Conservation (phyloP, 306 rosid species). For the Sindora glabra region DNA sequence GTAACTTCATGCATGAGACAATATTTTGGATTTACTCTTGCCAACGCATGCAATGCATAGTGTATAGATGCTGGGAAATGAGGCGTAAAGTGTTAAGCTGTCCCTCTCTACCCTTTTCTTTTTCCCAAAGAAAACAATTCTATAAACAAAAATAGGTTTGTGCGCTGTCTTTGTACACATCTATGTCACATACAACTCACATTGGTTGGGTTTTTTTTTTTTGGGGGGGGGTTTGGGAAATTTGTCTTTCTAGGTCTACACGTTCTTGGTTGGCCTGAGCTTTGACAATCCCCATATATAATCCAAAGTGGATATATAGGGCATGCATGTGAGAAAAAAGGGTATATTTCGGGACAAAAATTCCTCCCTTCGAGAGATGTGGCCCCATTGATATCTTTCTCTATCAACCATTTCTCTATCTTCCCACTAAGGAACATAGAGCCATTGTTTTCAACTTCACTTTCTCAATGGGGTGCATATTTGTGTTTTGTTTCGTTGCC, state of each 20-base stretch:
- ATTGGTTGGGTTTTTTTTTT: background rate
- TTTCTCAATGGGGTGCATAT: conserved; percentile 26
- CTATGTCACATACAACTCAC: background rate
- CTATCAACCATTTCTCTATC: conserved; percentile 10
- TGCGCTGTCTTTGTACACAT: background rate
- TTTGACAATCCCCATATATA: conserved; percentile 2
- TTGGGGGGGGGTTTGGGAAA: background rate
- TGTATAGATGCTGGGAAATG: conserved; percentile 24
- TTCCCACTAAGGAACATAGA: conserved; percentile 25
- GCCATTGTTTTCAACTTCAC: conserved; percentile 29
- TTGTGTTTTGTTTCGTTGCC: conserved; percentile 16
- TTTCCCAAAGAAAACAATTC: conserved; percentile 7
- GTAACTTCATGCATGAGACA: no score
- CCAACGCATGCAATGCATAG: background rate
- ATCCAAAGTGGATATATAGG: conserved; percentile 29
- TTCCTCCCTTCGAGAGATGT: conserved; percentile 21
- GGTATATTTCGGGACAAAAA: conserved; percentile 34
- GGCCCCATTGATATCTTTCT: conserved; percentile 28
- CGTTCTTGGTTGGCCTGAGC: conserved; percentile 22
- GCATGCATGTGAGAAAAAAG: conserved; percentile 20
- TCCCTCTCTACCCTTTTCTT: conserved; percentile 34
- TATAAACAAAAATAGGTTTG: conserved; percentile 1
- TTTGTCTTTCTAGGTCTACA: conserved; percentile 41
- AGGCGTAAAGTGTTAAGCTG: conserved; percentile 46
- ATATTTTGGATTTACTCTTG: no score